These are phyloP conservation scores for Lactifluus hygrophoroides DNA, from an alignment of 768 basidiomycete species.

Conservation along the genomic window DNA sequence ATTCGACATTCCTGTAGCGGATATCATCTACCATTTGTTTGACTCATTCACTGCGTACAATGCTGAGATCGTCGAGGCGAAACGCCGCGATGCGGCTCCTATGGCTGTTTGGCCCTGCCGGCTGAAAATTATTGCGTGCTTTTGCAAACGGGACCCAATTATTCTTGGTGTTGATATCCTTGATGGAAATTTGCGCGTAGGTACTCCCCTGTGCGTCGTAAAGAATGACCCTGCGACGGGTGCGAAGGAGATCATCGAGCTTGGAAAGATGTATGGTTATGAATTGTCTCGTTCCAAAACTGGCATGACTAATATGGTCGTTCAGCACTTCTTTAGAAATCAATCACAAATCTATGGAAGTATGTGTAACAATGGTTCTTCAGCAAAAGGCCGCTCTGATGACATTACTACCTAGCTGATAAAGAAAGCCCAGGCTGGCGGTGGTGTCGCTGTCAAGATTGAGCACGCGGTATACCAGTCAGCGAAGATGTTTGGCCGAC, in stretches of 20 bases:
- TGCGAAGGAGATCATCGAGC: conserved; percentile 83
- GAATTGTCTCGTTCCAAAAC: neutral
- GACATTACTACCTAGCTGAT: conserved; percentile 46
- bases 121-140: conserved; percentile 86
- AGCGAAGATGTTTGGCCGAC: conserved; percentile 91
- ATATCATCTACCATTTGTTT: conserved; percentile 98
- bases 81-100: conserved; percentile 83
- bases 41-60: conserved; percentile 96
- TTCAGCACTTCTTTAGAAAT: conserved; percentile 90
- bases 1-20: conserved; percentile 44
- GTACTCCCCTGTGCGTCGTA: conserved; percentile 93
- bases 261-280: conserved; percentile 82
- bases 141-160: conserved; percentile 95
- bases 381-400: neutral
- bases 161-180: conserved; percentile 95
- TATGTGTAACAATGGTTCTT: conserved; percentile 28
- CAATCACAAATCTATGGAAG: conserved; percentile 86
- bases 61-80: conserved; percentile 85
- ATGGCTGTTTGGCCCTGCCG: conserved; percentile 96
- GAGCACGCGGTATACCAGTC: conserved; percentile 95
- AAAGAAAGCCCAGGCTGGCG: conserved; percentile 92
- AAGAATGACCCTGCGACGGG: conserved; percentile 81
- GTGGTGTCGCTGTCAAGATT: conserved; percentile 96
- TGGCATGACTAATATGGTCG: conserved; percentile 6
- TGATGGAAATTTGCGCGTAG: conserved; percentile 83